phyloP scores from a whole-genome alignment of 352 stramenopile species.

The Blastocystis hominis region DNA sequence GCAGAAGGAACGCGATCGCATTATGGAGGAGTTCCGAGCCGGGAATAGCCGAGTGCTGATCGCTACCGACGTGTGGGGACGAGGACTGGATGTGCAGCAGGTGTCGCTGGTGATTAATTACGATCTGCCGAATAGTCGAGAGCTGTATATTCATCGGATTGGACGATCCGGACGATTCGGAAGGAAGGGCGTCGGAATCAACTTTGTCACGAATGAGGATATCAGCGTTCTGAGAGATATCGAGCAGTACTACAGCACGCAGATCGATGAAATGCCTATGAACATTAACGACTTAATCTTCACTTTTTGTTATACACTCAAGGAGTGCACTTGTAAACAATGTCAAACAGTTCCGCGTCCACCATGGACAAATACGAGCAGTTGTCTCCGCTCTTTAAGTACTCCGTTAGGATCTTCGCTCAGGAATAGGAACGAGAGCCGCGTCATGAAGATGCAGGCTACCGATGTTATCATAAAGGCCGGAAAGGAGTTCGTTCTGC shows the following conservation, averaged over 20 bases:
- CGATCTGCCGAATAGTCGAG: conserved; percentile 85
- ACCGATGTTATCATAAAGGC: not conserved
- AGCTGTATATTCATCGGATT: conserved; percentile 90
- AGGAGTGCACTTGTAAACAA: not conserved
- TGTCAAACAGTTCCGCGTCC: not conserved
- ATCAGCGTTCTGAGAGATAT: conserved; percentile 81
- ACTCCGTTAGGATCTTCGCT: not conserved
- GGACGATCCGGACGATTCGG: conserved; percentile 88
- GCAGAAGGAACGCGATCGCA: conserved; percentile 80
- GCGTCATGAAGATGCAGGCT: not conserved
- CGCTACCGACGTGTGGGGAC: conserved; percentile 88
- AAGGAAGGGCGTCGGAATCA: conserved; percentile 90
- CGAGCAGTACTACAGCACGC: conserved; percentile 82
- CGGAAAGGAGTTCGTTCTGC: not conserved
- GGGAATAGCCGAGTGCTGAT: conserved; percentile 87
- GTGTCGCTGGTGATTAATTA: conserved; percentile 95
- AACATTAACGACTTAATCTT: conserved; percentile 76
- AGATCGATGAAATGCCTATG: conserved; percentile 87
- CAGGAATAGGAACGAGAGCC: not conserved
- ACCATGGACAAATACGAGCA: not conserved
- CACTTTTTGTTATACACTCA: not conserved
- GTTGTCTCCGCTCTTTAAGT: not conserved
- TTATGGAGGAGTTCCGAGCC: conserved; percentile 91
- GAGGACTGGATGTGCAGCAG: conserved; percentile 90
- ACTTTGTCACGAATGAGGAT: conserved; percentile 87